phyloP scores from a whole-genome alignment of 2,329 filamentous ascomycete species.

The Fusarium citri region DNA sequence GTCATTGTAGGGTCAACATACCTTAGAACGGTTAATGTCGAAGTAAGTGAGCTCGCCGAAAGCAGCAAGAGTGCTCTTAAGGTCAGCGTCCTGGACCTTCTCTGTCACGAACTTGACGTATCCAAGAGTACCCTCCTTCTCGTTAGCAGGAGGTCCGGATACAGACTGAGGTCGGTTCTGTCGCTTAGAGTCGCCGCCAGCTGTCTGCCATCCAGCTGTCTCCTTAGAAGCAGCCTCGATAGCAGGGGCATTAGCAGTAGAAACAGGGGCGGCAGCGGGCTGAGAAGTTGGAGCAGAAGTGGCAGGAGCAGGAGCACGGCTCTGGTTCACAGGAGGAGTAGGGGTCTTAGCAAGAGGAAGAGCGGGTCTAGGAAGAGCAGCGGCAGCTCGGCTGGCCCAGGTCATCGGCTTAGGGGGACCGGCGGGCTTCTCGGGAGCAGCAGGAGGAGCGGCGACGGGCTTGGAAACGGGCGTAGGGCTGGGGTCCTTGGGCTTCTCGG shows the following conservation, averaged over 20 bases:
- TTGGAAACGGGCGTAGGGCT: constrained; percentile 63
- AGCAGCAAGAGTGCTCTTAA: constrained; percentile 76
- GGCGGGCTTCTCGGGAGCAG: constrained; percentile 60
- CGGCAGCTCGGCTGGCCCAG: constrained; percentile 78
- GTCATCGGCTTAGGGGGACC: constrained; percentile 71
- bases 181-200: constrained; percentile 84
- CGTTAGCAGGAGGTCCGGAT: constrained; percentile 65
- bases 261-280: constrained; percentile 54
- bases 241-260: constrained; percentile 53
- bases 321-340: constrained; percentile 62
- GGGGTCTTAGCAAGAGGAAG: constrained; percentile 69
- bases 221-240: constrained; percentile 64
- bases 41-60: constrained; percentile 80
- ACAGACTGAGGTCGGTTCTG: constrained; percentile 79
- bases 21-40: constrained; percentile 86
- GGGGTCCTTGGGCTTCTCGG: constrained; percentile 76
- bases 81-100: constrained; percentile 79
- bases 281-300: constrained; percentile 49
- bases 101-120: constrained; percentile 98
- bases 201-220: constrained; percentile 80
- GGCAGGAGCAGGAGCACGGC: constrained; percentile 64
- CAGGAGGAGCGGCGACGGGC: constrained; percentile 39
- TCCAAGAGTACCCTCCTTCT: constrained; percentile 82
- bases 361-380: constrained; percentile 66
- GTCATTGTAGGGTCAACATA: constrained; percentile 54